Conservation (phyloP, 768 basidiomycete species). For the Chlorophyllum brunneum region DNA sequence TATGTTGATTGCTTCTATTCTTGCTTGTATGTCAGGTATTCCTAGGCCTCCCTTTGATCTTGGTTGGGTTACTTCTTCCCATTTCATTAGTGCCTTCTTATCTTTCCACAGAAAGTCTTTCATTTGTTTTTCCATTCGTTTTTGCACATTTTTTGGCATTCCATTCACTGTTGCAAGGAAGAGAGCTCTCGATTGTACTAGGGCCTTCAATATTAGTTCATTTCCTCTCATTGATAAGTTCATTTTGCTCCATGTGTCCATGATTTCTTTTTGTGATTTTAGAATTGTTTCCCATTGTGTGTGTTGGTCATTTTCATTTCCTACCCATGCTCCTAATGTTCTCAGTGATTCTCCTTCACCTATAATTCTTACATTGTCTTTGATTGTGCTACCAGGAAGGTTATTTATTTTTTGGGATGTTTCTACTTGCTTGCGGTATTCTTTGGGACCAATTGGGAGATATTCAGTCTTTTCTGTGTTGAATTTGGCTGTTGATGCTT, state of each 20-base stretch:
- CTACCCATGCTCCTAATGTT: constrained; percentile 30
- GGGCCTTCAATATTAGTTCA: constrained; percentile 15
- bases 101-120: constrained; percentile 21
- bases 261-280: constrained; percentile 20
- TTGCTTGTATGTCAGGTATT: constrained; percentile 18
- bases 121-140: constrained; percentile 17
- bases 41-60: constrained; percentile 18
- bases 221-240: constrained; percentile 23
- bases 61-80: constrained; percentile 14
- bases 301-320: constrained; percentile 22
- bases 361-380: constrained; percentile 23
- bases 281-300: constrained; percentile 22
- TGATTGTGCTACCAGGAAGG: constrained; percentile 9
- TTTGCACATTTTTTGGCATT: constrained; percentile 18
- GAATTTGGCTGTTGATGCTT: constrained; percentile 23
- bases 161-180: constrained; percentile 21
- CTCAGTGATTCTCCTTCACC: constrained; percentile 25
- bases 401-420: constrained; percentile 9
- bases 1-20: constrained; percentile 21
- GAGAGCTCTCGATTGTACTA: constrained; percentile 17
- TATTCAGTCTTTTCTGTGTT: constrained; percentile 18
- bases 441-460: constrained; percentile 32
- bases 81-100: constrained; percentile 10
- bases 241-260: constrained; percentile 21
- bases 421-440: constrained; percentile 9